Evolutionary conservation across 805 yeast species (phyloP).

Genomic region (Kodamaea leandrae): DNA sequence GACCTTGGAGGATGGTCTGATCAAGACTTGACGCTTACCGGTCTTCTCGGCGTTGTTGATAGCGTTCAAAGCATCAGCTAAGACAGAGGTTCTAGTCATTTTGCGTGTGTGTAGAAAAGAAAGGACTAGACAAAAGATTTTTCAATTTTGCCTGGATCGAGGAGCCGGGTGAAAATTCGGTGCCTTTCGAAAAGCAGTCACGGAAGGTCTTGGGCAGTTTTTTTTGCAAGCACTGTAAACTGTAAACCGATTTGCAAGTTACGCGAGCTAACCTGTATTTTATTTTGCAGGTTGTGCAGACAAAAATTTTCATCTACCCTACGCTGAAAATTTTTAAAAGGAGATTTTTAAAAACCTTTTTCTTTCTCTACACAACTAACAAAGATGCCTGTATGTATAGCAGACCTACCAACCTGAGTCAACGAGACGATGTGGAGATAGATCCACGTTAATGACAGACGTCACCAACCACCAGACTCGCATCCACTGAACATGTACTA

Average conservation of each 20-base stretch:
- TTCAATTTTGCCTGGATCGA: not conserved
- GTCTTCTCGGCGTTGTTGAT: conserved; percentile 38
- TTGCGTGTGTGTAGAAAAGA: conserved; percentile 11
- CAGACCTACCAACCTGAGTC: conserved; percentile 1
- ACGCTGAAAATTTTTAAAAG: conserved; percentile 4
- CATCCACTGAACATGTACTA: conserved; percentile 22
- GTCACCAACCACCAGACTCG: not conserved
- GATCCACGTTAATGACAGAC: too few relatives aligned
- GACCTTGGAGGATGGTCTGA: conserved; percentile 36
- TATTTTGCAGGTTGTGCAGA: conserved; percentile 6
- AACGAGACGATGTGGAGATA: not conserved
- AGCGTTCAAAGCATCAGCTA: conserved; percentile 37
- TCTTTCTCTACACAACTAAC: conserved; percentile 14
- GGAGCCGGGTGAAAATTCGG: conserved; percentile 1
- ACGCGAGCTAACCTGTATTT: not conserved
- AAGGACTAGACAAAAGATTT: conserved; percentile 6
- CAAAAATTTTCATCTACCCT: conserved; percentile 8
- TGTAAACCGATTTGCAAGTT: conserved; percentile 2
- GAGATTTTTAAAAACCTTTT: conserved; percentile 3
- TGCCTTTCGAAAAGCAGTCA: conserved; percentile 9
- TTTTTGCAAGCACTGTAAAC: not conserved
- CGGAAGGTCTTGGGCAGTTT: not conserved
- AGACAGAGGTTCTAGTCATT: conserved; percentile 36
- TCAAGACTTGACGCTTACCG: conserved; percentile 36
- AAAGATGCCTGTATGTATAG: conserved; percentile 45